A percentile compares a stretch with the other conserved stretches of the same genome.
Evolutionary conservation across 2,329 filamentous ascomycete species (phyloP).

Genomic region (Rosellinia necatrix): DNA sequence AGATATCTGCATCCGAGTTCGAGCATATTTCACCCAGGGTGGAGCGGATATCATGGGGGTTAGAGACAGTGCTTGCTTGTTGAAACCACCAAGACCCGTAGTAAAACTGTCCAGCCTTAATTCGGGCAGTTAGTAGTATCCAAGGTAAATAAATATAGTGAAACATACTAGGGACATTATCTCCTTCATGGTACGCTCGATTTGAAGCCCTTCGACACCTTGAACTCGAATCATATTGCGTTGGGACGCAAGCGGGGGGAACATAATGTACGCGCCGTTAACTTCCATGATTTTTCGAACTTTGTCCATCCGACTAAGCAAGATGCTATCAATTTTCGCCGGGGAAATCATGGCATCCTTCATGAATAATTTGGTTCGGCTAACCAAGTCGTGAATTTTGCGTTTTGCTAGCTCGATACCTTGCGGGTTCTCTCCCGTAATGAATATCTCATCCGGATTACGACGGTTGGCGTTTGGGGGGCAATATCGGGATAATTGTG

Average conservation of each 20-base stretch:
- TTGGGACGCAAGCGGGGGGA: constrained; percentile 85
- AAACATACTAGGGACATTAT: constrained; percentile 85
- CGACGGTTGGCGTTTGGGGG: constrained; percentile 80
- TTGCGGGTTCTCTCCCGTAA: constrained; percentile 86
- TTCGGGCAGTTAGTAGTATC: constrained; percentile 36
- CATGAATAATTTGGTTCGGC: constrained; percentile 79
- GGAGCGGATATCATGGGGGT: constrained; percentile 76
- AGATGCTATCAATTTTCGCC: constrained; percentile 92
- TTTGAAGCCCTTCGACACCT: constrained; percentile 88
- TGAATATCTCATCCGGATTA: constrained; percentile 89
- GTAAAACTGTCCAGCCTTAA: constrained; percentile 92
- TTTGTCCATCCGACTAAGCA: constrained; percentile 90
- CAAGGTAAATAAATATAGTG: neutral
- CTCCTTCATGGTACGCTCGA: constrained; percentile 92
- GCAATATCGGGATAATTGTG: constrained; percentile 86
- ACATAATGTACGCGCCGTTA: constrained; percentile 93
- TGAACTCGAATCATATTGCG: constrained; percentile 87
- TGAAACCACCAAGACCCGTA: constrained; percentile 95
- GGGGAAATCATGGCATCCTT: constrained; percentile 91
- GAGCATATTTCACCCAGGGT: constrained; percentile 96
- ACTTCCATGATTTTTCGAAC: constrained; percentile 97
- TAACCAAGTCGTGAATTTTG: constrained; percentile 84
- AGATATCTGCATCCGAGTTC: constrained; percentile 92
- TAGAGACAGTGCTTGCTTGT: constrained; percentile 69
- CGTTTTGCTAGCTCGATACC: constrained; percentile 88